Percentiles rank a stretch among this genome's conserved stretches.
These are phyloP conservation scores for Hericium erinaceus DNA, from an alignment of 768 basidiomycete species.

Conservation along the genomic window DNA sequence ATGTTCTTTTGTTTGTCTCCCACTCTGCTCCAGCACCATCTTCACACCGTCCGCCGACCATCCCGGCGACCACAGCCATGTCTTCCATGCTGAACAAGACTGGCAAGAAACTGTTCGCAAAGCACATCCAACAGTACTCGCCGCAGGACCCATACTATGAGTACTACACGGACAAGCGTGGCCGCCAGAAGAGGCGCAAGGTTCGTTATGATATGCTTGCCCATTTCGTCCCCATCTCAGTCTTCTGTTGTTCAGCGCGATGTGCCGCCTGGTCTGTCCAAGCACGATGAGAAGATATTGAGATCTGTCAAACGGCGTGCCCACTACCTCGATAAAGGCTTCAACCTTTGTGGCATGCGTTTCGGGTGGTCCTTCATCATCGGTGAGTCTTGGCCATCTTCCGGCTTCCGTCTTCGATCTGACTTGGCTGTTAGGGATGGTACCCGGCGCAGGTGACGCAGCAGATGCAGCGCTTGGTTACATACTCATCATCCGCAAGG, in stretches of 20 bases:
- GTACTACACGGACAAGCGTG: slow-evolving; percentile 42
- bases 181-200: slow-evolving; percentile 48
- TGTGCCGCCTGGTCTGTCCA: slow-evolving; percentile 66
- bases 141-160: slow-evolving; percentile 75
- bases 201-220: slow-evolving; percentile 26
- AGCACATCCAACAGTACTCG: slow-evolving; percentile 55
- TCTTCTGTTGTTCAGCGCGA: slow-evolving; percentile 36
- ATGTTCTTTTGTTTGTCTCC: not conserved
- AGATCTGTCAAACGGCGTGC: slow-evolving; percentile 68
- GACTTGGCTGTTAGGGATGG: slow-evolving; percentile 31
- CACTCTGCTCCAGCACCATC: not conserved
- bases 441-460: slow-evolving; percentile 64
- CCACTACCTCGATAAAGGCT: slow-evolving; percentile 82
- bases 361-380: slow-evolving; percentile 87
- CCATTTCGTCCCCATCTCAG: not conserved
- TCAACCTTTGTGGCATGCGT: slow-evolving; percentile 66
- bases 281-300: slow-evolving; percentile 67
- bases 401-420: not conserved
- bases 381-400: slow-evolving; percentile 19
- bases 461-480: slow-evolving; percentile 62
- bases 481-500: slow-evolving; percentile 65
- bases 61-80: slow-evolving; percentile 8
- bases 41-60: not conserved
- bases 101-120: slow-evolving; percentile 52
- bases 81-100: slow-evolving; percentile 26